These are phyloP conservation scores for Secale cereale DNA, from an alignment of 176 grass and related monocot genomes.

Conservation along the genomic window DNA sequence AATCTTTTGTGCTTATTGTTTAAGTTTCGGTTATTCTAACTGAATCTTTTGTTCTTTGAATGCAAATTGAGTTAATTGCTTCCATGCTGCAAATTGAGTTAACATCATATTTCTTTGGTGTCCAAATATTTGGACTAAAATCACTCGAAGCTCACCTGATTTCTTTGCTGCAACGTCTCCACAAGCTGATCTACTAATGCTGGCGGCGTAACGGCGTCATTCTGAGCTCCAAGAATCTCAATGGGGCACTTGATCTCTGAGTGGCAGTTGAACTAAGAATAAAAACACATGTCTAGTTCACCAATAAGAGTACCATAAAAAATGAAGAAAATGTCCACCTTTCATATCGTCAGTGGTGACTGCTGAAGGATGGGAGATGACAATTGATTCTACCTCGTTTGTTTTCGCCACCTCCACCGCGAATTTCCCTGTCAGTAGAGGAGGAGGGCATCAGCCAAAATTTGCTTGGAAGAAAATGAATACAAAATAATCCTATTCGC, in stretches of 20 bases:
- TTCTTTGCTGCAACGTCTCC: background rate
- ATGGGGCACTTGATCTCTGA: constrained; percentile 29
- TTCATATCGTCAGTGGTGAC: background rate
- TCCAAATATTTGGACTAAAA: background rate
- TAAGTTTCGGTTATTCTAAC: background rate
- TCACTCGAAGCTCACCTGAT: background rate
- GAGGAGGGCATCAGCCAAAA: background rate
- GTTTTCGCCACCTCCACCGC: background rate
- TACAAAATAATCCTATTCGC: background rate
- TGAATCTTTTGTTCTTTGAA: background rate
- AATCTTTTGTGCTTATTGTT: background rate
- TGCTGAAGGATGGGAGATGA: background rate
- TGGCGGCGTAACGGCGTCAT: constrained; percentile 12
- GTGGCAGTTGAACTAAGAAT: background rate
- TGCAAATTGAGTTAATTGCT: background rate
- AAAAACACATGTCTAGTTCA: background rate
- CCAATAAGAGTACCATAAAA: background rate
- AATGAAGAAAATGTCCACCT: background rate
- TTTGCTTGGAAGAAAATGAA: background rate
- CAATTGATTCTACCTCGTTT: background rate
- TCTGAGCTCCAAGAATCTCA: constrained; percentile 28
- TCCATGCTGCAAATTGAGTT: background rate
- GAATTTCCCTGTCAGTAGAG: background rate
- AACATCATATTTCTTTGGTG: background rate
- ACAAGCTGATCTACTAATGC: background rate